These are phyloP conservation scores for Globisporangium radiosum DNA, from an alignment of 352 stramenopile species.

Conservation along the genomic window DNA sequence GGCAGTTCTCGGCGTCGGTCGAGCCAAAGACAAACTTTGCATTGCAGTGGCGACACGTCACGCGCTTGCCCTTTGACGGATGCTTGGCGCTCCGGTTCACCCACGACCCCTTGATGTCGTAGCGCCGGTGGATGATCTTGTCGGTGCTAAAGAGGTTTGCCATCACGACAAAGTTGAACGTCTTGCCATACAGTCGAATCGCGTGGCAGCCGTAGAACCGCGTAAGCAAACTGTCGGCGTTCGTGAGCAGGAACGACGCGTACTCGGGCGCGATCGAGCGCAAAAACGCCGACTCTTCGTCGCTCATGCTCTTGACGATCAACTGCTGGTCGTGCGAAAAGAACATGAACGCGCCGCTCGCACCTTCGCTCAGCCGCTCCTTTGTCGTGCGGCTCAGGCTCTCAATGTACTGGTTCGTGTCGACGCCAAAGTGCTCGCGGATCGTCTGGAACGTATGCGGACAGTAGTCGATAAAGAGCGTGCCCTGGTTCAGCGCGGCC, in stretches of 20 bases:
- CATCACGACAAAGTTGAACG: constrained; percentile 89
- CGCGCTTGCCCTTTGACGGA: constrained; percentile 76
- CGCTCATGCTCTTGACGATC: constrained; percentile 89
- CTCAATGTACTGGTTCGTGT: constrained; percentile 79
- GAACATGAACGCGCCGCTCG: constrained; percentile 86
- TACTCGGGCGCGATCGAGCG: constrained; percentile 78
- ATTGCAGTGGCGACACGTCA: constrained; percentile 85
- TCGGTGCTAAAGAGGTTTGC: constrained; percentile 82
- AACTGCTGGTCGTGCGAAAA: constrained; percentile 85
- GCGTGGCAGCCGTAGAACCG: constrained; percentile 83
- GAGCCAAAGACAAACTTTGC: constrained; percentile 84
- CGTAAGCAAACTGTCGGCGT: constrained; percentile 75
- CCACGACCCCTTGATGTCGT: constrained; percentile 87
- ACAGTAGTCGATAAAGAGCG: constrained; percentile 84
- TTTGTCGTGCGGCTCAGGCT: constrained; percentile 81
- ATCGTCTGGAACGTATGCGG: constrained; percentile 85
- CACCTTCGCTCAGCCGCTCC: constrained; percentile 80
- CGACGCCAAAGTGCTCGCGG: constrained; percentile 77
- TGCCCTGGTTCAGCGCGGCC: constrained; percentile 64
- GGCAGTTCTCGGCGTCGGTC: constrained; percentile 72
- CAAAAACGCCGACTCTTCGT: constrained; percentile 78
- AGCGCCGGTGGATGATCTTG: constrained; percentile 78
- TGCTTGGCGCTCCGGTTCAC: constrained; percentile 86
- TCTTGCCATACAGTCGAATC: constrained; percentile 83
- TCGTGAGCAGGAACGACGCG: constrained; percentile 72